Conservation (phyloP, 179 eudicot genomes). For the Heliamphora pulchella region DNA sequence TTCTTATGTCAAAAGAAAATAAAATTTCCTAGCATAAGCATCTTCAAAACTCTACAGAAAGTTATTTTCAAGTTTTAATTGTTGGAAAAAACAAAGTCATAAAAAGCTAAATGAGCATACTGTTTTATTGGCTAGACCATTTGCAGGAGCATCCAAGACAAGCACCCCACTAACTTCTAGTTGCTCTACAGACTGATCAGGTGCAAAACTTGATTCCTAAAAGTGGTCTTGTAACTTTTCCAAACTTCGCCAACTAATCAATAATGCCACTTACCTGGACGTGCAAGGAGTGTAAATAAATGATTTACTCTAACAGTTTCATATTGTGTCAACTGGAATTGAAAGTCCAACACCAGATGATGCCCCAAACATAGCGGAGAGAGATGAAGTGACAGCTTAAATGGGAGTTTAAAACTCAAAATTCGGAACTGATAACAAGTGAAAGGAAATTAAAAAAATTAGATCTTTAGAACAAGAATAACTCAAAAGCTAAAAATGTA, state of each 20-base stretch:
- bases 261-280: constrained; percentile 82
- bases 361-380: constrained; percentile 96
- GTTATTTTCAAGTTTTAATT: neutral
- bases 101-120: constrained; percentile 30
- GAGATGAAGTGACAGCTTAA: constrained; percentile 40
- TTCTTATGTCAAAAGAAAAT: neutral
- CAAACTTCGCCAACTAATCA: constrained; percentile 72
- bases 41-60: neutral
- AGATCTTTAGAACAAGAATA: too few relatives aligned
- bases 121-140: constrained; percentile 96
- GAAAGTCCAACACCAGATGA: constrained; percentile 98
- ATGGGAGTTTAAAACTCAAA: too few relatives aligned
- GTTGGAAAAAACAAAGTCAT: neutral
- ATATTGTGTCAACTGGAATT: constrained; percentile 80
- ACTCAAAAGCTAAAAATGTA: too few relatives aligned
- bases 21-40: neutral
- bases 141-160: constrained; percentile 83
- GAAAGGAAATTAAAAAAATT: too few relatives aligned
- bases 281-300: neutral
- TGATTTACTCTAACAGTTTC: too few relatives aligned
- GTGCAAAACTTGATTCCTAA: constrained; percentile 93
- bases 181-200: constrained; percentile 97
- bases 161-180: constrained; percentile 95
- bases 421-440: too few relatives aligned
- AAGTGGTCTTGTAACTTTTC: constrained; percentile 77